phyloP scores from a whole-genome alignment of 1,284 basidiomycete genomes.

The Cryptococcus wingfieldii region DNA sequence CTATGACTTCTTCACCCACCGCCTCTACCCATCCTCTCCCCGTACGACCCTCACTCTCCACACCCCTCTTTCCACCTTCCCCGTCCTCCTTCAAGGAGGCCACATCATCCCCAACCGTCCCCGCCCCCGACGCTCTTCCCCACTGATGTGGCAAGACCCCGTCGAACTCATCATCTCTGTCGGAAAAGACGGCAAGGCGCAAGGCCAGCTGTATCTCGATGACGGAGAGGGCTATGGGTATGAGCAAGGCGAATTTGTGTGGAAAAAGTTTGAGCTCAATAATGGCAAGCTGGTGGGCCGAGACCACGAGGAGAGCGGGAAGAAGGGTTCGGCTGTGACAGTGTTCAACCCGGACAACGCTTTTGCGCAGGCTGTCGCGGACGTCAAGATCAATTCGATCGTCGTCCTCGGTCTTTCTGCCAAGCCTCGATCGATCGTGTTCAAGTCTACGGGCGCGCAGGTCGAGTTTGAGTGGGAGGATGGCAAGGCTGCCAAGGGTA shows the following conservation, averaged over 20 bases:
- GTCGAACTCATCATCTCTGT: conserved; percentile 87
- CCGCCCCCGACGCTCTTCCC: conserved; percentile 77
- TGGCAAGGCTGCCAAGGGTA: conserved; percentile 53
- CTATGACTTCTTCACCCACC: conserved; percentile 83
- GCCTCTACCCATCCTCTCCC: conserved; percentile 62
- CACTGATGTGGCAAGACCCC: conserved; percentile 85
- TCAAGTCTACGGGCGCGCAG: conserved; percentile 50
- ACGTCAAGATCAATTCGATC: conserved; percentile 74
- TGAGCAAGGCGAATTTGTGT: conserved; percentile 73
- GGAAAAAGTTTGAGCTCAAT: conserved; percentile 67
- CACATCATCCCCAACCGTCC: conserved; percentile 83
- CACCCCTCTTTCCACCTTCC: conserved; percentile 73
- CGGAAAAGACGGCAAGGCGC: conserved; percentile 61
- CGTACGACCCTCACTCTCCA: conserved; percentile 68
- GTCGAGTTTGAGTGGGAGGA: conserved; percentile 58
- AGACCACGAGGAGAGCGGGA: conserved; percentile 25
- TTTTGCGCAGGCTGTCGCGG: conserved; percentile 62
- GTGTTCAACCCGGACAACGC: conserved; percentile 43
- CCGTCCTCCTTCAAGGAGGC: conserved; percentile 86
- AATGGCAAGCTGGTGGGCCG: conserved; percentile 36
- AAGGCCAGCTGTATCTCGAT: conserved; percentile 88
- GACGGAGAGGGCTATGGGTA: conserved; percentile 85
- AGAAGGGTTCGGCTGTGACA: conserved; percentile 39
- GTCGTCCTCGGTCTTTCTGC: conserved; percentile 67
- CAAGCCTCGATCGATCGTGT: conserved; percentile 55